A percentile compares a stretch with the other conserved stretches of the same genome.
Evolutionary conservation across 2,329 filamentous ascomycete species (phyloP).

Genomic region (Chaetomium sp.): DNA sequence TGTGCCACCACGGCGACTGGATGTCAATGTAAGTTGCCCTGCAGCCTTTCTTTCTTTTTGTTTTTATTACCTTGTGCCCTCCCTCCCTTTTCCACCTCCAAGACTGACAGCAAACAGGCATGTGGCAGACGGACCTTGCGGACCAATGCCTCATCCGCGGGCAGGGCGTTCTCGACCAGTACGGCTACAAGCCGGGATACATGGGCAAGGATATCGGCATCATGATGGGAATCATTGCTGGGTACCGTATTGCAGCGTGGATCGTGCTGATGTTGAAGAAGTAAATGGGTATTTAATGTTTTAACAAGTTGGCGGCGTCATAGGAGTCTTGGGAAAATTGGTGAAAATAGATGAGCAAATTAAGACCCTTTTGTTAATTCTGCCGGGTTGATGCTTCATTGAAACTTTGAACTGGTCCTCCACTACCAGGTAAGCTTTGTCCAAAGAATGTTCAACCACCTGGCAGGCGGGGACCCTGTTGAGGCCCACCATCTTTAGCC

Average conservation of each 20-base stretch:
- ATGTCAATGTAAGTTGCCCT: constrained; percentile 57
- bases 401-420: too few species aligned
- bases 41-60: too few species aligned
- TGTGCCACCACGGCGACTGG: constrained; percentile 49
- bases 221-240: constrained; percentile 72
- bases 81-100: neutral
- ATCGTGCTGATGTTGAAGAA: constrained; percentile 52
- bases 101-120: constrained; percentile 39
- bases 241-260: constrained; percentile 71
- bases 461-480: neutral
- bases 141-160: constrained; percentile 70
- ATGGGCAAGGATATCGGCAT: constrained; percentile 75
- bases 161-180: constrained; percentile 67
- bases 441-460: neutral
- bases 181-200: constrained; percentile 66
- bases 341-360: too few species aligned
- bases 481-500: constrained; percentile 1
- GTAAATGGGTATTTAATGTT: constrained; percentile 10
- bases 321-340: neutral
- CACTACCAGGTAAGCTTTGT: too few species aligned
- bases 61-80: too few species aligned
- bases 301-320: neutral
- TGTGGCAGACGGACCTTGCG: constrained; percentile 66
- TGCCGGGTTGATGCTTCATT: too few species aligned
- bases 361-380: too few species aligned